Base-by-base conservation (phyloP, 1,284 basidiomycete species). In the Mycena citricolor region DNA sequence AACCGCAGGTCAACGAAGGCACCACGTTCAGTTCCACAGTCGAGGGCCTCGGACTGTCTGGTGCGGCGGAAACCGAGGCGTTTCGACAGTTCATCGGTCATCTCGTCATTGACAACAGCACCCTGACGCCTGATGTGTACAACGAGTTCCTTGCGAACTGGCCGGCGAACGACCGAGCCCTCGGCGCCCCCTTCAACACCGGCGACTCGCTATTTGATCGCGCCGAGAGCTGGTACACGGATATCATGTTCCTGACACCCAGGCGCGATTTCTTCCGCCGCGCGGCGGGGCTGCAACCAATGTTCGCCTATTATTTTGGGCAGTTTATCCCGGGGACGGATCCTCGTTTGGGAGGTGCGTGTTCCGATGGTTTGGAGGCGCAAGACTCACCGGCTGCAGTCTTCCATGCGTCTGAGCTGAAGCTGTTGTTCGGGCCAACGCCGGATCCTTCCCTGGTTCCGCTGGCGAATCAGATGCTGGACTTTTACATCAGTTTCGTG, bases 131-230 rank as follows among this genome's bases (percentile, higher is more conserved):
- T 13, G 62, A 68, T 30, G 62, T 71, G 16, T 51, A 74, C 2
- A 44, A 64, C 39, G 54, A 61, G 4, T 68, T 78, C 28, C 56
- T 71, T 24, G 26, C 39, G 0, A 46, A 73, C 4, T 82, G 69
- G 56, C 74, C 75, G 1, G 70, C 70, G 0, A 74, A 79, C 43
- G 74, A 78, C 42, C 58, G 68, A 10, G 43, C 58, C 5, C 51
- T 59, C 7, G 75, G 74, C 2, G 74, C 69, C 3, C 67, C 69
- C 0, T 80, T 77, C 61, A 74, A 74, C 44, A 81, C 77, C 0
- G 77, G 78, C 0, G 78, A 82, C 54, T 74, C 73, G 6, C 60
- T 82, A 12, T 81, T 77, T 39, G 79, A 81, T 52, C 61, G 79
- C 39, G 73, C 68, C 0, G 70, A 62, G 37, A 65, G 77, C 1